Base-by-base conservation (phyloP, 2,329 filamentous ascomycete genomes). In the Nothopassalora personata region DNA sequence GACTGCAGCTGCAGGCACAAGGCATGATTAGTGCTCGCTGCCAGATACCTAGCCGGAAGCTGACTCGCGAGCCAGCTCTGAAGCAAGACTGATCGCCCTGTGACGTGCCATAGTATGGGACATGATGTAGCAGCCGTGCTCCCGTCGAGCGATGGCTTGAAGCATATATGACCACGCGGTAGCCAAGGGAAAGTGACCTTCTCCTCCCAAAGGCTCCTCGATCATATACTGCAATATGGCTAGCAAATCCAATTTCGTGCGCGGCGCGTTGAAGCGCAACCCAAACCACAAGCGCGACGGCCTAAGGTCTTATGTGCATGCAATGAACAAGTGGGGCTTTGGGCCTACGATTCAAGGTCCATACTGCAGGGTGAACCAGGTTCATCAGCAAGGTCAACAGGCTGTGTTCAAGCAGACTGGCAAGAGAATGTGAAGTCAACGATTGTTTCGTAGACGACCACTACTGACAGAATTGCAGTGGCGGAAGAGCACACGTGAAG, bases 261-360 rank as follows among this genome's bases (percentile, higher is more conserved):
- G 68, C 34, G 66, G 67, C 30, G 63, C 63, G 31, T 63, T 71
- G 31, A 61, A 65, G 53, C 59, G 66, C 28, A 72, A 70, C 58
- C 61, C 66, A 4, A 62, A 71, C 51, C 68, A 70, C 60, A 51
- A 57, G 19, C 61, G 66, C 30, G 66, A 66, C 60, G 71, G 70
- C 34, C 47, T 68, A 46, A 71, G 69, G 55, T 68, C 68, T 9
- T 73, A 73, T 36, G 66, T 64, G 15, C 64, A 67, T 53, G 65
- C 66, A 27, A 54, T 69, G 15, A 53, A 60, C 47, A 68, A 67
- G 45, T 69, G 66, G 70, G 78, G 81, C 59, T 85, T 89, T 69
- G 73, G 80, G 23, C 84, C 86, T 34, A 87, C 86, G 59, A 77
- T 81, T 62, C 79, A 81, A 1, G 85, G 86, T 4, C 86, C 84